These are phyloP conservation scores for Ustilago loliicola DNA, from an alignment of 1,284 basidiomycete genomes.

Conservation along the genomic window DNA sequence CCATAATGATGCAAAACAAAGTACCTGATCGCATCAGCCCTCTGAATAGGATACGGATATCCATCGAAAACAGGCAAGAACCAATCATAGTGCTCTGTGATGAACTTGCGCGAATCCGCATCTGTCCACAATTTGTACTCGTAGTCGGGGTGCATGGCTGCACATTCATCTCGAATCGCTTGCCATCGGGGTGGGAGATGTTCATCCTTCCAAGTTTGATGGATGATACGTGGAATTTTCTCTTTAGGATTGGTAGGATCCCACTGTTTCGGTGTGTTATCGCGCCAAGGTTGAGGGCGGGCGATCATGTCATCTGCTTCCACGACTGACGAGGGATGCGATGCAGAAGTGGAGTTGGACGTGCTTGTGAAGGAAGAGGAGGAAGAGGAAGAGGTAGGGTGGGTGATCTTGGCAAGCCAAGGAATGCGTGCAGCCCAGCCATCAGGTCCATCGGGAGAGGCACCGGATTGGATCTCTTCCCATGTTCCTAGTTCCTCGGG, in stretches of 20 bases:
- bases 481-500: slow-evolving; percentile 66
- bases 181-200: slow-evolving; percentile 87
- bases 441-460: slow-evolving; percentile 50
- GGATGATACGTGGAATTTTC: slow-evolving; percentile 87
- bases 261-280: slow-evolving; percentile 47
- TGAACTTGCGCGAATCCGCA: slow-evolving; percentile 87
- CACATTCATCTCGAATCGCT: slow-evolving; percentile 71
- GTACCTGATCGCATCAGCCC: slow-evolving; percentile 97
- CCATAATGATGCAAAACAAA: slow-evolving; percentile 94
- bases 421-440: slow-evolving; percentile 54
- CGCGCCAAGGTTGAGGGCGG: slow-evolving; percentile 41
- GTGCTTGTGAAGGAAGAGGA: not conserved
- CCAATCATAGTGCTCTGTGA: slow-evolving; percentile 88
- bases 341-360: slow-evolving; percentile 6
- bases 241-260: slow-evolving; percentile 53
- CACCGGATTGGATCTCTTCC: slow-evolving; percentile 60
- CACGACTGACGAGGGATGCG: slow-evolving; percentile 16
- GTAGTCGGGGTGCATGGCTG: slow-evolving; percentile 80
- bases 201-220: slow-evolving; percentile 98
- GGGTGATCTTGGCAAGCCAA: slow-evolving; percentile 52
- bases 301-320: slow-evolving; percentile 26
- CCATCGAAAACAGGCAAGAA: slow-evolving; percentile 92
- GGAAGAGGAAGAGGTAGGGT: slow-evolving; percentile 3
- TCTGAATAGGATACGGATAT: slow-evolving; percentile 94
- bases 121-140: slow-evolving; percentile 99